A percentile compares a stretch with the other conserved stretches of the same genome.
Evolutionary conservation across 2,329 filamentous ascomycete species (phyloP).

Genomic region (Pseudogymnoascus sp.): DNA sequence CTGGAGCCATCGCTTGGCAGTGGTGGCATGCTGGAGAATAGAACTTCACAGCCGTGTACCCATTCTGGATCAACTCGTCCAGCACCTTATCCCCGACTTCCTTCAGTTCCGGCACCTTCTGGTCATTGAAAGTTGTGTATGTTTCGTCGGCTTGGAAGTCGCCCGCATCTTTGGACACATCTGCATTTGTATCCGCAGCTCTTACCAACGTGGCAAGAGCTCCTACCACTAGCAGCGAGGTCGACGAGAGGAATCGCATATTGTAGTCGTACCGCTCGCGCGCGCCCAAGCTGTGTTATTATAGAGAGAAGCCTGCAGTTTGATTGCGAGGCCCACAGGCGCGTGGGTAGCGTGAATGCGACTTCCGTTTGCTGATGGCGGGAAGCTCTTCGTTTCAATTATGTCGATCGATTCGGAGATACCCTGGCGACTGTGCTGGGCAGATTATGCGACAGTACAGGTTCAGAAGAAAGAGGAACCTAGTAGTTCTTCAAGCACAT

Average conservation of each 20-base stretch:
- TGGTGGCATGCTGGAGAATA: slow-evolving; percentile 41
- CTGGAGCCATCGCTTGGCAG: slow-evolving; percentile 60
- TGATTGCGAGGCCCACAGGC: slow-evolving; percentile 4
- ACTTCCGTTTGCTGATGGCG: neutral
- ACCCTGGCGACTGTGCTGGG: neutral
- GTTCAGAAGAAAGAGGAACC: neutral
- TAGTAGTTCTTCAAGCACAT: slow-evolving; percentile 1
- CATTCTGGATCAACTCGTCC: slow-evolving; percentile 41
- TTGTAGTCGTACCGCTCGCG: slow-evolving; percentile 1
- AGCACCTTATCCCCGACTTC: slow-evolving; percentile 36
- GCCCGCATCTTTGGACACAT: slow-evolving; percentile 10
- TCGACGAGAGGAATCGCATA: slow-evolving; percentile 11
- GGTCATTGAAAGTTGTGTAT: slow-evolving; percentile 39
- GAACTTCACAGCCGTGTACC: slow-evolving; percentile 49
- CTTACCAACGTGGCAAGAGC: slow-evolving; percentile 4
- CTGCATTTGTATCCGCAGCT: slow-evolving; percentile 1
- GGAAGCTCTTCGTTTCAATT: neutral
- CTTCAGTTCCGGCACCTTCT: slow-evolving; percentile 41
- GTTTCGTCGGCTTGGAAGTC: slow-evolving; percentile 2
- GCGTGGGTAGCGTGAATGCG: slow-evolving; percentile 6
- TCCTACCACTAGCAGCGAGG: slow-evolving; percentile 8
- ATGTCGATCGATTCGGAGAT: neutral
- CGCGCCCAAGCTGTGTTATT: neutral
- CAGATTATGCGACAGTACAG: neutral
- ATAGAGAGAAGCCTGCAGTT: neutral